Conservation (phyloP, 176 grass and related monocot genomes). For the Musa itinerans region DNA sequence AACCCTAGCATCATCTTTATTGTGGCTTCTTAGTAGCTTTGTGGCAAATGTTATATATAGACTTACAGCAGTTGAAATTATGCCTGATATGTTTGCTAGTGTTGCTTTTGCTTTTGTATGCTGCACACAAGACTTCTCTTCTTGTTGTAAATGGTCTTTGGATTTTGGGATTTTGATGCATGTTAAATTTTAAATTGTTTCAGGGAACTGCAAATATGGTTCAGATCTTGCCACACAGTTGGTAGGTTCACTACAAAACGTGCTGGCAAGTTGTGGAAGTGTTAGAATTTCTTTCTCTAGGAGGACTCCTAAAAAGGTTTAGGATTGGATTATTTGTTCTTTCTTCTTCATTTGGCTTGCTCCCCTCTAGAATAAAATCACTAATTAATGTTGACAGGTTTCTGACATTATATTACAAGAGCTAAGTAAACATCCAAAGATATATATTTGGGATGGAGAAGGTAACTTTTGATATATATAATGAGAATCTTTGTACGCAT, state of each 20-base stretch:
- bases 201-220: constrained; percentile 88
- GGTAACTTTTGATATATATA: constrained; percentile 35
- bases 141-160: background rate
- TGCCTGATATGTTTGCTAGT: background rate
- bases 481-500: constrained; percentile 14
- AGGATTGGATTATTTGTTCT: background rate
- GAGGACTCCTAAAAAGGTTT: constrained; percentile 83
- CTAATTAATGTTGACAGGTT: constrained; percentile 32
- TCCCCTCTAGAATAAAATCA: constrained; percentile 4
- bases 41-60: no score
- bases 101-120: background rate
- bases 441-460: constrained; percentile 79
- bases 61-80: background rate
- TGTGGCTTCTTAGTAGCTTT: no score
- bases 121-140: background rate
- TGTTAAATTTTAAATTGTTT: background rate
- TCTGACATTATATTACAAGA: constrained; percentile 60
- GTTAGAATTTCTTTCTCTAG: constrained; percentile 78
- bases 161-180: background rate
- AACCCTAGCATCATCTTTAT: no score
- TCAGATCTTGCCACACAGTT: constrained; percentile 63
- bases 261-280: constrained; percentile 68
- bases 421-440: constrained; percentile 55
- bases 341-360: background rate
- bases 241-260: constrained; percentile 52